phyloP scores from a whole-genome alignment of 257 asterid genomes.

The Solanum peruvianum region DNA sequence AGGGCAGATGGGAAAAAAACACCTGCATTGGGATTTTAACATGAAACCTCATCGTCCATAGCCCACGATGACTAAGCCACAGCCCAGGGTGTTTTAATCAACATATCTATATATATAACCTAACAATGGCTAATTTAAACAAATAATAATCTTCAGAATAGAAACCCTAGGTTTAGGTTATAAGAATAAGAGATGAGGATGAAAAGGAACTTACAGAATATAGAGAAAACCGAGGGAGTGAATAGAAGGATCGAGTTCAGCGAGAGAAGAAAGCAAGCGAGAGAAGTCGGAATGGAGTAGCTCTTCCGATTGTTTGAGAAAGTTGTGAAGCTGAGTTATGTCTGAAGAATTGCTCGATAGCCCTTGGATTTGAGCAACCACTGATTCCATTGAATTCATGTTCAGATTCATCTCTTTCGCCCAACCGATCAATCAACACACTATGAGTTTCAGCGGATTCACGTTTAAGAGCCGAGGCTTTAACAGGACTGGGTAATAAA shows the following conservation, averaged over 20 bases:
- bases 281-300: conserved; percentile 46
- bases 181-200: not conserved
- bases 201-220: conserved; percentile 30
- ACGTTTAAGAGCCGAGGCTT: not conserved
- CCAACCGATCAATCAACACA: not conserved
- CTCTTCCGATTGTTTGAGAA: conserved; percentile 68
- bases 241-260: conserved; percentile 51
- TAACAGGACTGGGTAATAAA: too few species aligned
- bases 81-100: not conserved
- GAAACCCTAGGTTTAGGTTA: not conserved
- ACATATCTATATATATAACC: not conserved
- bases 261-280: conserved; percentile 48
- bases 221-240: conserved; percentile 85
- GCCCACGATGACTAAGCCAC: too few species aligned
- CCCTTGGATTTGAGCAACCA: conserved; percentile 77
- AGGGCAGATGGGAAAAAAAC: not conserved
- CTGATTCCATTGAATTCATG: conserved; percentile 53
- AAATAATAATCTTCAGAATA: not conserved
- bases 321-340: conserved; percentile 47
- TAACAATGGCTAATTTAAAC: not conserved
- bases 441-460: not conserved
- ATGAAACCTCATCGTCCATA: too few species aligned
- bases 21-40: not conserved
- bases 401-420: conserved; percentile 42
- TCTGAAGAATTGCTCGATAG: conserved; percentile 44